Conservation (phyloP, 345 rosid genomes). For the Hypericum androsaemum region DNA sequence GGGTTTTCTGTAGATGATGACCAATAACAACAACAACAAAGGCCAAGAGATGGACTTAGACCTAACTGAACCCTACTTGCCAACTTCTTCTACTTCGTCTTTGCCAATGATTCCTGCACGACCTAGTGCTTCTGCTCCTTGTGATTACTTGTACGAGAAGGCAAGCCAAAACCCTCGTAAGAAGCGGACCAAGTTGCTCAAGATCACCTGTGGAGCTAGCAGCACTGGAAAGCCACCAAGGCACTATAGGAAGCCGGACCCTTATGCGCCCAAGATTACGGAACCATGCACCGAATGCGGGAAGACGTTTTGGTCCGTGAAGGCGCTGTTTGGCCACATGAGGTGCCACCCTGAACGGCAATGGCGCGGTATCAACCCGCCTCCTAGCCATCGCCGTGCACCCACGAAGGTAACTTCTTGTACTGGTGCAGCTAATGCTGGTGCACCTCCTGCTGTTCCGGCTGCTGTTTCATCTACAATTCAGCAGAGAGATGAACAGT, state of each 20-base stretch:
- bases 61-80: too few species aligned
- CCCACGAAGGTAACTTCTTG: neutral
- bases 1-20: too few species aligned
- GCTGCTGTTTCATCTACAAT: neutral
- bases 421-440: constrained; percentile 1
- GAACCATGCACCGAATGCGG: constrained; percentile 85
- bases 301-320: constrained; percentile 74
- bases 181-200: too few species aligned
- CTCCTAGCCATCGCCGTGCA: constrained; percentile 16
- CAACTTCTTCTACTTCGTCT: too few species aligned
- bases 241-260: constrained; percentile 49
- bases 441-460: constrained; percentile 4
- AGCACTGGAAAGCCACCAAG: constrained; percentile 26
- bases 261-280: constrained; percentile 61
- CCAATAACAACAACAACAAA: too few species aligned
- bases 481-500: neutral
- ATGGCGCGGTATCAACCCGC: constrained; percentile 54
- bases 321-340: constrained; percentile 73
- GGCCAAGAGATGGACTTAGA: too few species aligned
- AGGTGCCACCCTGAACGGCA: constrained; percentile 63
- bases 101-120: too few species aligned
- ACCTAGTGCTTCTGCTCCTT: too few species aligned
- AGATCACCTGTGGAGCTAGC: neutral
- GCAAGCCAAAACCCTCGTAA: too few species aligned
- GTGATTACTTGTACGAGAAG: too few species aligned